Conservation (phyloP, 257 asterid genomes). For the Solanum virginianum region DNA sequence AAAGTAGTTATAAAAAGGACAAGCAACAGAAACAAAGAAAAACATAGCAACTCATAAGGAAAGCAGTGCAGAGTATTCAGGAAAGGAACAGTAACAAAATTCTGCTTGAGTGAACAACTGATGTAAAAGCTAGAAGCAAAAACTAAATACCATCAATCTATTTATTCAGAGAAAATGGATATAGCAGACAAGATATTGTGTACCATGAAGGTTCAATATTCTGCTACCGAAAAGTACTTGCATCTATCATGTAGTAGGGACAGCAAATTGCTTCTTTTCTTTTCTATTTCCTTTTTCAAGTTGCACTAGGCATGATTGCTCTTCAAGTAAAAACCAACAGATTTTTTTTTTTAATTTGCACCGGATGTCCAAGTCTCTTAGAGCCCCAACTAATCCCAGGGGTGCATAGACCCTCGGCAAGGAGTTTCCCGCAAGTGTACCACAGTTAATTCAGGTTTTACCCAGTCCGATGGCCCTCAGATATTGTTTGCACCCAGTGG, state of each 20-base stretch:
- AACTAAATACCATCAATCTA: not conserved
- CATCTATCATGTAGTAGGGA: not conserved
- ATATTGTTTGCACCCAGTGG: no score
- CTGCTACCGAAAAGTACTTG: not conserved
- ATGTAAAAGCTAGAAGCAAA: not conserved
- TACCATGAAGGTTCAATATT: not conserved
- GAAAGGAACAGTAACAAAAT: not conserved
- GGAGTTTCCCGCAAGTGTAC: no score
- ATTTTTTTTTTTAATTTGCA: not conserved
- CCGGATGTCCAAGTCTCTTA: no score
- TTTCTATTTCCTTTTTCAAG: not conserved
- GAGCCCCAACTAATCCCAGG: no score
- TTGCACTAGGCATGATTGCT: not conserved
- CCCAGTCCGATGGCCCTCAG: no score
- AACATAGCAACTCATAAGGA: not conserved
- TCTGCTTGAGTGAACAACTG: not conserved
- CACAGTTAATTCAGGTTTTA: no score
- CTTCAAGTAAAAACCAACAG: not conserved
- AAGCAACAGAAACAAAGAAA: not conserved
- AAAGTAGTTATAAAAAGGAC: not conserved
- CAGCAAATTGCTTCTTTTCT: no score
- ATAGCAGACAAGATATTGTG: not conserved
- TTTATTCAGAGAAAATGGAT: not conserved
- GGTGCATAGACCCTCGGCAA: no score
- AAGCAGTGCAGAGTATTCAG: not conserved